Base-by-base conservation (phyloP, 2,329 filamentous ascomycete genomes). In the Paraconiothyrium sp. region DNA sequence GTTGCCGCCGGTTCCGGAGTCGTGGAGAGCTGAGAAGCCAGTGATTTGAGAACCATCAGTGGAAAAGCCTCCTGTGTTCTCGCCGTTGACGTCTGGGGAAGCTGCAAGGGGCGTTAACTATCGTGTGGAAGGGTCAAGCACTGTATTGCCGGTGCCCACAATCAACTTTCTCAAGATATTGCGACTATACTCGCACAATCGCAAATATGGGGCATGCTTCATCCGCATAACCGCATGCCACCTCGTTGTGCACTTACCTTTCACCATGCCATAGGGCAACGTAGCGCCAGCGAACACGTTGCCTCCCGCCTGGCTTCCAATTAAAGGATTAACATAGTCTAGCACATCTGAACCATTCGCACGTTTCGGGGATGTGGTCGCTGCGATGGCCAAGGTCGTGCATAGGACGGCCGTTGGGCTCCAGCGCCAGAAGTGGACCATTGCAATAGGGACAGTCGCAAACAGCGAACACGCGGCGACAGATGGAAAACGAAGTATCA, bases 61-160 rank as follows among this genome's bases (percentile, higher is more conserved):
- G 7, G 85, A 83, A 69, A 87, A 88, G 0, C 86, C 86, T 44
- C 84, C 86, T 60, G 87, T 85, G 50, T 88, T 85, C 50, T 74
- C 65, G 81, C 86, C 59, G 78, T 82, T 77, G 8, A 82, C 79
- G 59, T 84, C 81, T 3, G 81, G 80, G 6, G 80, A 81, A 24
- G 81, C 80, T 75, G 27, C 67, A 34, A 10, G 77, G 80, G 13
- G 78, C 81, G 67, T 87, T 82, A 68, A 84, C 82, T 10, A 84
- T 83, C 44, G 83, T 35, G 22, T 30, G 27, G 27, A 30, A 30
- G 27, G 27, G 27, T 30, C 27, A 30, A 30, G 6, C 27, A 30
- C 6, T 30, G 27, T 30, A 30, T 30, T 6, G 27, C 27, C 27
- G 27, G 6, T 30, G 6, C 27, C 27, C 27, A 30, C 27, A 30